Base-by-base conservation (phyloP, 75 land plant genomes). In the Selaginella tamariscina region DNA sequence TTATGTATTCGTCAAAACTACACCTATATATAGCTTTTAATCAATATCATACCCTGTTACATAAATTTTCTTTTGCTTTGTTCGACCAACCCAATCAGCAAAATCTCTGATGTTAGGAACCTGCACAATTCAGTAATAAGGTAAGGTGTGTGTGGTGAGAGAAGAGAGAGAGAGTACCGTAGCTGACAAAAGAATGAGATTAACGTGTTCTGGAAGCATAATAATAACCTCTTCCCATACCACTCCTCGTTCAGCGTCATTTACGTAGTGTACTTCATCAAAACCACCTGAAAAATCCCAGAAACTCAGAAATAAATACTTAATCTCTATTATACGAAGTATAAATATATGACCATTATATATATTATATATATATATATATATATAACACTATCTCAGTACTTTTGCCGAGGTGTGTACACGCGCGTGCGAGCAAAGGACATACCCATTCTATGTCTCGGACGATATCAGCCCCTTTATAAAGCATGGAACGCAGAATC, bases 181-280 rank as follows among this genome's bases (percentile, higher is more conserved):
- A 56, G 99, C 99, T 32, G 99, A 95, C 60, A 95, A 83, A 20
- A 95, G 87, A 26, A 95, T 81, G 70, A 95, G 71, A 70, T 95
- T 95, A 31, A 95, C 84, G 80, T 95, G 99, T 57, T 82, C 79
- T 33, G 99, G 99, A 65, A 95, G 92, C 99, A 95, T 95, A 18
- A 95, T 95, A 27, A 95, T 95, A 33, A 95, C 99, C 78, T 95
- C 99, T 82, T 95, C 99, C 99, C 99, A 95, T 55, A 95, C 99
- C 59, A 95, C 99, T 59, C 99, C 99, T 74, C 99, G 78, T 72
- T 95, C 99, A 63, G 73, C 84, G 80, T 95, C 99, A 78, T 95
- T 95, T 32, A 95, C 93, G 80, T 95, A 95, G 70, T 95, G 99
- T 66, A 95, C 99, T 75, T 95, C 99, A 84, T 95, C 99, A 80